A percentile compares a stretch with the other conserved stretches of the same genome.
Evolutionary conservation across 1,284 basidiomycete species (phyloP).

Genomic region (Porogramme epimiltina): DNA sequence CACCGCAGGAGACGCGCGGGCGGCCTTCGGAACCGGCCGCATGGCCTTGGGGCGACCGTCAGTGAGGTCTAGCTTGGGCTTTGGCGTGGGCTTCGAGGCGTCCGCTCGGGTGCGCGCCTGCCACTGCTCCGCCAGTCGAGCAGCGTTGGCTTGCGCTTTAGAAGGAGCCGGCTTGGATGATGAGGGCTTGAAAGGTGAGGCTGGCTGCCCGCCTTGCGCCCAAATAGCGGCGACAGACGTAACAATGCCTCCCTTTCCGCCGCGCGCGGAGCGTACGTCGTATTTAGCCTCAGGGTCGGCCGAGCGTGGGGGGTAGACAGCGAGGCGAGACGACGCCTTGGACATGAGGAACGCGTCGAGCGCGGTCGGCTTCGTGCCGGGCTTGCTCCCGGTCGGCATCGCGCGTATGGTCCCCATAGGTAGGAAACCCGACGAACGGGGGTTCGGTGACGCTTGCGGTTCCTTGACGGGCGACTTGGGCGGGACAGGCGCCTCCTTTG

Average conservation of each 20-base stretch:
- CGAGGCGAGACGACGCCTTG: constrained; percentile 17
- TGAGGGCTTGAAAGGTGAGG: background rate
- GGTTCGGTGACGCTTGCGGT: constrained; percentile 53
- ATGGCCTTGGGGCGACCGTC: constrained; percentile 13
- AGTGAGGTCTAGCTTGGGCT: constrained; percentile 3
- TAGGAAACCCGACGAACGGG: constrained; percentile 73
- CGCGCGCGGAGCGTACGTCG: constrained; percentile 74
- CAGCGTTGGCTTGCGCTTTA: constrained; percentile 13
- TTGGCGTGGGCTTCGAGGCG: background rate
- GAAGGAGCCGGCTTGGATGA: background rate
- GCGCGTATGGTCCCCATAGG: constrained; percentile 53
- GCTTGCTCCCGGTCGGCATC: constrained; percentile 2
- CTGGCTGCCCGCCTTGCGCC: constrained; percentile 38
- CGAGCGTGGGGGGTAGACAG: constrained; percentile 37
- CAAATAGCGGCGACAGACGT: constrained; percentile 74
- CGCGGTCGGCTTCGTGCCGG: constrained; percentile 2
- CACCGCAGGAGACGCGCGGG: constrained; percentile 9
- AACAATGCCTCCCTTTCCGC: constrained; percentile 76
- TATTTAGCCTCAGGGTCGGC: constrained; percentile 60
- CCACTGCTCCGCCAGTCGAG: background rate
- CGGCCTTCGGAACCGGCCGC: constrained; percentile 11
- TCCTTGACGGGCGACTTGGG: constrained; percentile 2
- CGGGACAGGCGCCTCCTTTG: background rate
- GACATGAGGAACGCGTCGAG: constrained; percentile 15
- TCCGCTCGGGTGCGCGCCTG: background rate